Evolutionary conservation across 2,329 filamentous ascomycete genomes (phyloP).

Genomic region (Diaporthe ampelina): DNA sequence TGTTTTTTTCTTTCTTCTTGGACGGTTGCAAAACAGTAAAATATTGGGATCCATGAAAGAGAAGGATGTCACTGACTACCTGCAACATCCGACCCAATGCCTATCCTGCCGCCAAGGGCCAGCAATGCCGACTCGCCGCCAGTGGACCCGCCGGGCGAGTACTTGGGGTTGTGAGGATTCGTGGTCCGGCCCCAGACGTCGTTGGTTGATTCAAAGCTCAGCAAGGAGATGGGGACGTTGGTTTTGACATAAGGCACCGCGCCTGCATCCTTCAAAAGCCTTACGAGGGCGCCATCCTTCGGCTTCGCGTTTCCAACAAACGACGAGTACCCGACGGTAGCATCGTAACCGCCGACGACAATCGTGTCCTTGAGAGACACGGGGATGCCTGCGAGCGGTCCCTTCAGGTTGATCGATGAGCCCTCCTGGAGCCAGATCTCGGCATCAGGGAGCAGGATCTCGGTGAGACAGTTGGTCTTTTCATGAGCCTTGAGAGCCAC

Average conservation of each 20-base stretch:
- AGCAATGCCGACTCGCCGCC: slow-evolving; percentile 87
- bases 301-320: slow-evolving; percentile 76
- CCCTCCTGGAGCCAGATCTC: slow-evolving; percentile 76
- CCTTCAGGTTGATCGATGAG: slow-evolving; percentile 76
- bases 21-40: no score
- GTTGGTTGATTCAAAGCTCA: slow-evolving; percentile 86
- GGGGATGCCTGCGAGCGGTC: slow-evolving; percentile 88
- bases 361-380: slow-evolving; percentile 87
- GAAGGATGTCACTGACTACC: slow-evolving; percentile 74
- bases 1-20: no score
- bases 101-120: slow-evolving; percentile 86
- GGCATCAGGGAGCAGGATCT: slow-evolving; percentile 84
- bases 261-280: slow-evolving; percentile 86
- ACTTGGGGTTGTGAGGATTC: slow-evolving; percentile 87
- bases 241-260: slow-evolving; percentile 95
- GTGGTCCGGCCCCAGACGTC: slow-evolving; percentile 84
- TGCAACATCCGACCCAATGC: slow-evolving; percentile 91
- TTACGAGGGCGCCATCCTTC: slow-evolving; percentile 80
- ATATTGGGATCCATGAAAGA: no score
- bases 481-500: slow-evolving; percentile 86
- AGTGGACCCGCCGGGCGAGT: slow-evolving; percentile 91
- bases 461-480: slow-evolving; percentile 91
- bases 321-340: slow-evolving; percentile 83
- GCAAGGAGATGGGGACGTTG: slow-evolving; percentile 86
- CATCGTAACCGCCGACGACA: slow-evolving; percentile 85